These are phyloP conservation scores for Rhamnella rubrinervis DNA, from an alignment of 331 rosid species.

Conservation along the genomic window DNA sequence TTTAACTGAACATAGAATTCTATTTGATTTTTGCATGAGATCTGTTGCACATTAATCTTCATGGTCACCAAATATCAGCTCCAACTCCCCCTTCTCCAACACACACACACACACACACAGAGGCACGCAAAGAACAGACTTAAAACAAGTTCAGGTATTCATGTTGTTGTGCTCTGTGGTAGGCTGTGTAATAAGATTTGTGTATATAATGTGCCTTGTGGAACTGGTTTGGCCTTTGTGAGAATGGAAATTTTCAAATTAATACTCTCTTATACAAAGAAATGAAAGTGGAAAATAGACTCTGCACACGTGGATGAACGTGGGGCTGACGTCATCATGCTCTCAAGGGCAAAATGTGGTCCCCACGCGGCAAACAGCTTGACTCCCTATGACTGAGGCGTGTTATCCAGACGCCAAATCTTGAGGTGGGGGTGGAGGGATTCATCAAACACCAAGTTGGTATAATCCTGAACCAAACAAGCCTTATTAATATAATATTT, in stretches of 20 bases:
- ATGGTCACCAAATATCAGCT: not conserved
- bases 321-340: not conserved
- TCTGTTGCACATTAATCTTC: slow-evolving; percentile 13
- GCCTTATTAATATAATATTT: no score
- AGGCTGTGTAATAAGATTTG: no score
- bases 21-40: slow-evolving; percentile 15
- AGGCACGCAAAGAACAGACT: no score
- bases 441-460: no score
- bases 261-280: not conserved
- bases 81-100: not conserved
- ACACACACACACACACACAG: no score
- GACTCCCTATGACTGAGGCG: not conserved
- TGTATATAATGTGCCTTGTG: no score
- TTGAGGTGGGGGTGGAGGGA: no score
- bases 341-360: not conserved
- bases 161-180: no score
- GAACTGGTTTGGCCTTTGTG: no score
- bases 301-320: not conserved
- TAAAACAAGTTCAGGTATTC: no score
- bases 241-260: not conserved
- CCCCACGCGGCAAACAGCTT: not conserved
- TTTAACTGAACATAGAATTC: not conserved
- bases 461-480: no score
- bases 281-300: not conserved
- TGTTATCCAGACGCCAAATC: no score